A percentile compares a stretch with the other conserved stretches of the same genome.
Evolutionary conservation across 345 rosid species (phyloP).

Genomic region (Euphorbia lathyris): DNA sequence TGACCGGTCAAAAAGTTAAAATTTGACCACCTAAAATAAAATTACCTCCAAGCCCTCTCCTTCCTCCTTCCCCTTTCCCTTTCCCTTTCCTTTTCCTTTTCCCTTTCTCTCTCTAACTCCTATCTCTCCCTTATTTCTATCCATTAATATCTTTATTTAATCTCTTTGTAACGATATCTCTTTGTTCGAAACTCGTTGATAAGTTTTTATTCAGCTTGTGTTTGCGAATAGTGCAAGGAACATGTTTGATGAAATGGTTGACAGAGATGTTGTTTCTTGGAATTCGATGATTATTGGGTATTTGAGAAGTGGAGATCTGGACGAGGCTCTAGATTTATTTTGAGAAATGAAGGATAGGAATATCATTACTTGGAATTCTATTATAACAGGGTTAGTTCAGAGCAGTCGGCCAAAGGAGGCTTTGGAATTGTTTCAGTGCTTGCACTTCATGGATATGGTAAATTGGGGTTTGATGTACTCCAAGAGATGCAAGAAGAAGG

Average conservation of each 20-base stretch:
- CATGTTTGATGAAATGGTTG: conserved; percentile 54
- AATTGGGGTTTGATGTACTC: conserved; percentile 43
- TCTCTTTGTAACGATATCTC: too few species aligned
- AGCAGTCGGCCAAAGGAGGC: conserved; percentile 52
- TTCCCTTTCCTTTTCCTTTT: too few species aligned
- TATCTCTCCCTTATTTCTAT: too few species aligned
- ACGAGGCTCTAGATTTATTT: conserved; percentile 38
- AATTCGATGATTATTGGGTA: conserved; percentile 48
- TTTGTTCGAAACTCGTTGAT: conserved; percentile 48
- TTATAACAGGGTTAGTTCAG: conserved; percentile 53
- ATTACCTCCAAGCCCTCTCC: too few species aligned
- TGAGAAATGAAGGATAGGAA: conserved; percentile 36
- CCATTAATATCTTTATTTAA: too few species aligned
- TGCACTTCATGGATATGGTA: conserved; percentile 49
- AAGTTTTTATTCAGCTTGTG: conserved; percentile 30
- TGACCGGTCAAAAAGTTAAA: too few species aligned
- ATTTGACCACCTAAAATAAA: too few species aligned
- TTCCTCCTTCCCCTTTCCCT: too few species aligned
- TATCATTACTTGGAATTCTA: conserved; percentile 53
- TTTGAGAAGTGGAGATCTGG: conserved; percentile 50
- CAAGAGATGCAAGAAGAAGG: conserved; percentile 43
- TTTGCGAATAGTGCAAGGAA: conserved; percentile 29
- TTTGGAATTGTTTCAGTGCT: conserved; percentile 46
- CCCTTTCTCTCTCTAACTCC: too few species aligned
- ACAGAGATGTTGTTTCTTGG: conserved; percentile 54